Conservation (phyloP, 352 stramenopile genomes). For the Achlya hypogyna region DNA sequence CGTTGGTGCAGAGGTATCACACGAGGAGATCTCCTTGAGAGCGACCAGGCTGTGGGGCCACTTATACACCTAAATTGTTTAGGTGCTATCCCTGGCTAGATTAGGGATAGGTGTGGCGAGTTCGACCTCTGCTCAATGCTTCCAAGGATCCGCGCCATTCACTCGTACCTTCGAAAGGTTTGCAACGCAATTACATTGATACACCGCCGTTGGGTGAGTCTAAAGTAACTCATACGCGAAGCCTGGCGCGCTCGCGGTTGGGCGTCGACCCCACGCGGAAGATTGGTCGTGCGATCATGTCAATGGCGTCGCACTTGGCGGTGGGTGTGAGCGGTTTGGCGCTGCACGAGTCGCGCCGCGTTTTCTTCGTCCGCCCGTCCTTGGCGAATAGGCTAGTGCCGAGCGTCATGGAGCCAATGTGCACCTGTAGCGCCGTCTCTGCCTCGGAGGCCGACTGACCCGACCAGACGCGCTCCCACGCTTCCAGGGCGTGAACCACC, state of each 20-base stretch:
- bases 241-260: neutral
- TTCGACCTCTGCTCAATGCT: too few relatives aligned
- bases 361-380: neutral
- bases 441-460: neutral
- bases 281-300: neutral
- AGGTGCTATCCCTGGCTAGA: too few relatives aligned
- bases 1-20: too few relatives aligned
- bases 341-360: neutral
- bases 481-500: neutral
- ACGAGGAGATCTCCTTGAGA: too few relatives aligned
- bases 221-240: neutral
- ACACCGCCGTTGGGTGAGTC: too few relatives aligned
- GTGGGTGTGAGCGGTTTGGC: neutral
- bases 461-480: neutral
- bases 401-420: neutral
- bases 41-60: too few relatives aligned
- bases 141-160: too few relatives aligned
- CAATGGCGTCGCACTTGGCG: neutral
- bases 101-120: too few relatives aligned
- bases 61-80: too few relatives aligned
- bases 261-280: neutral
- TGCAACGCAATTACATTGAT: too few relatives aligned
- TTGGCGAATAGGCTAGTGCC: neutral
- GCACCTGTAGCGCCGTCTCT: neutral
- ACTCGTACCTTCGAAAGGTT: too few relatives aligned